Percentiles rank a stretch among this genome's conserved stretches.
Evolutionary conservation across 306 rosid genomes (phyloP).

Genomic region (Vigna unguiculata): DNA sequence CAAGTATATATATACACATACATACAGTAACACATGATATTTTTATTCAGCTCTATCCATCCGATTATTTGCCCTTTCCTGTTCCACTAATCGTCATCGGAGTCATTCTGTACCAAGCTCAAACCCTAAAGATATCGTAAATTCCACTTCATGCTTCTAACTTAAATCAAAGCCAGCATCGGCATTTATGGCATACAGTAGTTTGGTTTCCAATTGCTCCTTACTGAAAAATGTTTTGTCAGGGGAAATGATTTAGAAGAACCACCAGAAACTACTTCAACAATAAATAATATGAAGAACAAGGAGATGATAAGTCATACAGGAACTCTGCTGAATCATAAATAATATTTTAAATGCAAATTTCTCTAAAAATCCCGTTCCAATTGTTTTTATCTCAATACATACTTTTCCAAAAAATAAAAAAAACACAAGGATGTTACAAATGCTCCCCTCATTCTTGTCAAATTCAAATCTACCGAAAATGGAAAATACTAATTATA

Average conservation of each 20-base stretch:
- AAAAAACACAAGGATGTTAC: too few species aligned
- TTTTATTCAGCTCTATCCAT: slow-evolving; percentile 19
- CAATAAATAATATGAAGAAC: not conserved
- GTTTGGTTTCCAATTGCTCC: slow-evolving; percentile 87
- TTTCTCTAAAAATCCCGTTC: too few species aligned
- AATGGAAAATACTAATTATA: too few species aligned
- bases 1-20: not conserved
- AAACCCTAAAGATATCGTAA: not conserved
- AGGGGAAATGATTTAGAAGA: slow-evolving; percentile 18
- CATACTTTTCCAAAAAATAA: not conserved
- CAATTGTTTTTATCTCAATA: not conserved
- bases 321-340: not conserved
- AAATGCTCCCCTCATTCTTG: not conserved
- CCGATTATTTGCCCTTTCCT: not conserved
- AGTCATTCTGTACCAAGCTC: not conserved
- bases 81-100: slow-evolving; percentile 7
- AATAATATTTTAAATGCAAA: too few species aligned
- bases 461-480: not conserved
- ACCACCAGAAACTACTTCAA: not conserved
- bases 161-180: slow-evolving; percentile 99
- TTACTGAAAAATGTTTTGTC: slow-evolving; percentile 61
- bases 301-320: not conserved
- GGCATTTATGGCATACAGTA: slow-evolving; percentile 87
- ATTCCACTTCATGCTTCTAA: slow-evolving; percentile 45
- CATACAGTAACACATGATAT: not conserved